Evolutionary conservation across 257 asterid species (phyloP), one percentile per base, ranked within the genome.

Genomic region (Solanum pennellii): DNA sequence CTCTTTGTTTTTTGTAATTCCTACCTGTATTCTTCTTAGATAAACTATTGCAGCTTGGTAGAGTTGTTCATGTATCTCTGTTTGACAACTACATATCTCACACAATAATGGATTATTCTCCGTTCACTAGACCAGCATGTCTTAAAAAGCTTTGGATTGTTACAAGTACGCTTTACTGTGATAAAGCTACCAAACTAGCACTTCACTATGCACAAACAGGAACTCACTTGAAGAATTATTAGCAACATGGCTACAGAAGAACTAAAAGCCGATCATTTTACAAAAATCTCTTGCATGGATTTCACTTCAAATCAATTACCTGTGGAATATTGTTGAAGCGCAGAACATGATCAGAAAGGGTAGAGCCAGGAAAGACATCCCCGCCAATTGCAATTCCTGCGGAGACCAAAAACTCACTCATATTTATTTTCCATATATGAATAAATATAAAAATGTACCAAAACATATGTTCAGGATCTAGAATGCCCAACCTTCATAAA

Each of bases 351-450:
- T 97, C 99, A 89, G 99, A 96, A 83, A 97, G 98, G 62, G 99
- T 96, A 25, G 99, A 97, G 12, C 99, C 99, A 80, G 99, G 99
- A 89, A 97, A 96, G 90, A 97, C 99, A 88, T 97, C 99, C 89
- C 99, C 99, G 86, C 99, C 99, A 86, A 96, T 97, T 60, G 99
- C 99, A 93, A 97, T 96, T 82, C 99, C 99, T 96, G 86, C 27
- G 71, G 25, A 68, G 56, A 85, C 83, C 86, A 89, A 59, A 47
- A 41, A 65, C n/a, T 80, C 82, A 75, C 56, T 71, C 77, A 16
- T 23, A 60, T 39, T 42, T 29, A 5, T 47, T 31, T 29, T 80
- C 27, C 1, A 29, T 5, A 20, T 47, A 82, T 29, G 69, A 47
- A 80, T 29, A 31, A 82, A 10, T 18, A 49, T 18, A 82, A 27